A percentile compares a stretch with the other conserved stretches of the same genome.
phyloP scores from a whole-genome alignment of 2,329 filamentous ascomycete species.

The Penicillium rolfsii region DNA sequence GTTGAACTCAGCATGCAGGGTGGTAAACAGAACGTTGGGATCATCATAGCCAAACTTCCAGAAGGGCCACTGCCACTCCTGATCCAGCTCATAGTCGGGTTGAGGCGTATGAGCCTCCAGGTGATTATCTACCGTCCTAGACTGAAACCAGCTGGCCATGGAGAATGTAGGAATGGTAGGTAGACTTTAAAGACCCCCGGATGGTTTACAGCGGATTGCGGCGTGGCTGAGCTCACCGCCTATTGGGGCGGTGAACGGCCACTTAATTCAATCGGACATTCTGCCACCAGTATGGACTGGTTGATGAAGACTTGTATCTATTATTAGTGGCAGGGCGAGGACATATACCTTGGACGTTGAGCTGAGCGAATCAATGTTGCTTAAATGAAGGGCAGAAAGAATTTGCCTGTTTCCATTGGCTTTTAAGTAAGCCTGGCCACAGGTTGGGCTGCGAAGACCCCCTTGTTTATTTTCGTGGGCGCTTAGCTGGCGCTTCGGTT shows the following conservation, averaged over 20 bases:
- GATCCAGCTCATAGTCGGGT: not conserved
- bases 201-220: not conserved
- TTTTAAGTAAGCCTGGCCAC: not conserved
- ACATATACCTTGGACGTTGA: too few relatives aligned
- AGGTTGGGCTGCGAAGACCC: not conserved
- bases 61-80: constrained; percentile 4
- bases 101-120: constrained; percentile 4
- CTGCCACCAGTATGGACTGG: not conserved
- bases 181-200: not conserved
- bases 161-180: not conserved
- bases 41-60: constrained; percentile 4
- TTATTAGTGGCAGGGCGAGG: not conserved
- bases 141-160: not conserved
- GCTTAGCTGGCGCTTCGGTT: not conserved
- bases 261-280: not conserved
- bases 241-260: not conserved
- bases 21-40: constrained; percentile 5
- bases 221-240: not conserved
- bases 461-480: not conserved
- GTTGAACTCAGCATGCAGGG: constrained; percentile 3
- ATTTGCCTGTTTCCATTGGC: not conserved
- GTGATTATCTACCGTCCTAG: not conserved
- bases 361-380: not conserved
- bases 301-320: not conserved
- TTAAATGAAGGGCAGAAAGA: not conserved